Percentiles rank a stretch among this genome's conserved stretches.
Conservation (phyloP, 129 eudicot species). For the Pulicaria dysenterica region DNA sequence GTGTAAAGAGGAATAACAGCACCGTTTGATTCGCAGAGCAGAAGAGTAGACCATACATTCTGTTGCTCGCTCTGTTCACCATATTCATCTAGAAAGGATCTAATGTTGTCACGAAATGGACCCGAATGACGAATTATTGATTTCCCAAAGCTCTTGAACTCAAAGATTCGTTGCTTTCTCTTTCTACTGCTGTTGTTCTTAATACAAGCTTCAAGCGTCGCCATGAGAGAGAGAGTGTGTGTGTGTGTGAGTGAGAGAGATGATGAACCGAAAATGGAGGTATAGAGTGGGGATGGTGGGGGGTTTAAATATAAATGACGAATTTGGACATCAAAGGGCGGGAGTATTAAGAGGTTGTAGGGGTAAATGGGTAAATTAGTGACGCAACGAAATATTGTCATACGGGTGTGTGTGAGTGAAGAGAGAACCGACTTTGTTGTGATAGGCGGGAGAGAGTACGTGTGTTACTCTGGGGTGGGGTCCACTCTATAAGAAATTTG, state of each 20-base stretch:
- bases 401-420: constrained; percentile 13
- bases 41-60: constrained; percentile 48
- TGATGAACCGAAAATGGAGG: constrained; percentile 19
- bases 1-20: constrained; percentile 50
- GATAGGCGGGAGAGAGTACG: constrained; percentile 41
- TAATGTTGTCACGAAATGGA: constrained; percentile 61
- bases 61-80: constrained; percentile 36
- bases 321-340: constrained; percentile 28
- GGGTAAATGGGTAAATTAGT: constrained; percentile 36
- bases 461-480: constrained; percentile 41
- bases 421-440: constrained; percentile 40
- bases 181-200: constrained; percentile 34
- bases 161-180: constrained; percentile 39
- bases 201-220: constrained; percentile 43
- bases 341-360: constrained; percentile 15
- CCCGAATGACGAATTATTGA: constrained; percentile 21
- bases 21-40: constrained; percentile 38
- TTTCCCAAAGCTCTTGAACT: constrained; percentile 34
- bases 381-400: constrained; percentile 3
- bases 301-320: constrained; percentile 39
- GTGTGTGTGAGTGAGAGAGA: neutral
- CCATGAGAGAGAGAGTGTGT: constrained; percentile 35
- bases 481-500: neutral
- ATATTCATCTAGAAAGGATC: constrained; percentile 46
- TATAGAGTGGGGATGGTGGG: constrained; percentile 3